Evolutionary conservation across 805 yeast genomes (phyloP), one percentile per base, ranked within the genome.

Genomic region (Wickerhamomyces alni): DNA sequence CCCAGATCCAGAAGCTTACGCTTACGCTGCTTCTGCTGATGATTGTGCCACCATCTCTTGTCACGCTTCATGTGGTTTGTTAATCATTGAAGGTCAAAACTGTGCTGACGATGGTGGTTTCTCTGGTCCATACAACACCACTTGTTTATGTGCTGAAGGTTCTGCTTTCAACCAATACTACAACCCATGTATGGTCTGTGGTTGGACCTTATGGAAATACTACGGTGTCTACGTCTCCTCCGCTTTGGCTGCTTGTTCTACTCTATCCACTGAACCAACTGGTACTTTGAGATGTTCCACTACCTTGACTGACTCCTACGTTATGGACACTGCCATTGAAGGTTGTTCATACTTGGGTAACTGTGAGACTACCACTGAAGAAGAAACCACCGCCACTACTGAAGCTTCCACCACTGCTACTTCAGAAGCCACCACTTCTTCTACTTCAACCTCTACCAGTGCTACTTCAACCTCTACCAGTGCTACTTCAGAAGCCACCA

Each of bases 191-290:
- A 43, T 61, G 30, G 58, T 55, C 30, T 62, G 66, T 52, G 66
- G 66, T 35, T 61, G 65, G 66, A 57, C 63, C 44, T 40, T 62
- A 35, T 61, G 60, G 61, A 36, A 44, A n/a, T 55, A 58, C 39
- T 61, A 61, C 42, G 54, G 54, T 18, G 17, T 39, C 1, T 58
- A 41, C 45, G 44, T 62, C 29, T 35, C 51, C 2, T 39, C 47
- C 18, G 55, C 62, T 13, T 44, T 59, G 33, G 46, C 41, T 24
- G 54, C 36, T 17, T 61, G 64, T 47, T 37, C 38, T 36, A 40
- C 48, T 15, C 47, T 50, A 31, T 39, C 52, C 12, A 44, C 57
- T 26, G 40, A 48, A 13, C 63, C 65, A 47, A 59, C 64, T 30
- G 65, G 63, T 42, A 53, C 63, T 13, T 17, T 38, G 6, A 56